A percentile compares a stretch with the other conserved stretches of the same genome.
Conservation (phyloP, 805 yeast species). For the Ogataea kodamae region DNA sequence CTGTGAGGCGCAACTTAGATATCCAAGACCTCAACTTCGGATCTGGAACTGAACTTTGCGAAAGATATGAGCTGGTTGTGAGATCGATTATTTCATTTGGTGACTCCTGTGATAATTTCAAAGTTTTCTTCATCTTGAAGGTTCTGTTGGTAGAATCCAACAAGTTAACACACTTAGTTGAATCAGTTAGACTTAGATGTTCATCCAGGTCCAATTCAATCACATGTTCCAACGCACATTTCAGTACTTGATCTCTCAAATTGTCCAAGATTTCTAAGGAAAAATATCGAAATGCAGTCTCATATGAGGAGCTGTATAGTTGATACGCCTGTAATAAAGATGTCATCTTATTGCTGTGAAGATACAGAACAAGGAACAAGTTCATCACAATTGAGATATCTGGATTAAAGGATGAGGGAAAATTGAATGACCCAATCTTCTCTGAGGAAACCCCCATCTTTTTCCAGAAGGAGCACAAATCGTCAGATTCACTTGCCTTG, state of each 20-base stretch:
- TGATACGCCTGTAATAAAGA: conserved; percentile 1
- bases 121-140: conserved; percentile 2
- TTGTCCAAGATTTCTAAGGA: conserved; percentile 10
- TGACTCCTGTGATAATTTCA: conserved; percentile 1
- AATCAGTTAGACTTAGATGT: conserved; percentile 12
- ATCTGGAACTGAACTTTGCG: conserved; percentile 1
- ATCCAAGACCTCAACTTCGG: conserved; percentile 13
- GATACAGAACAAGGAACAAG: conserved; percentile 16
- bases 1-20: conserved; percentile 3
- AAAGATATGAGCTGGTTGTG: conserved; percentile 11
- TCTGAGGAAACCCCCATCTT: conserved; percentile 19
- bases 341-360: conserved; percentile 3
- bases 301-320: conserved; percentile 4
- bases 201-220: conserved; percentile 8
- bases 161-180: conserved; percentile 10
- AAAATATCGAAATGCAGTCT: conserved; percentile 16
- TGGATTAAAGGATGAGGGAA: conserved; percentile 8
- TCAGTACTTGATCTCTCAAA: conserved; percentile 14
- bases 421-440: conserved; percentile 8
- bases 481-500: conserved; percentile 15
- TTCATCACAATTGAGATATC: conserved; percentile 24
- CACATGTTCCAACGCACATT: conserved; percentile 5
- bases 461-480: conserved; percentile 21
- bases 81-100: conserved; percentile 14
- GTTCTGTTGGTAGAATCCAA: conserved; percentile 11